Percentiles rank a stretch among this genome's conserved stretches.
Conservation (phyloP, 345 rosid genomes). For the Camelina laxa region DNA sequence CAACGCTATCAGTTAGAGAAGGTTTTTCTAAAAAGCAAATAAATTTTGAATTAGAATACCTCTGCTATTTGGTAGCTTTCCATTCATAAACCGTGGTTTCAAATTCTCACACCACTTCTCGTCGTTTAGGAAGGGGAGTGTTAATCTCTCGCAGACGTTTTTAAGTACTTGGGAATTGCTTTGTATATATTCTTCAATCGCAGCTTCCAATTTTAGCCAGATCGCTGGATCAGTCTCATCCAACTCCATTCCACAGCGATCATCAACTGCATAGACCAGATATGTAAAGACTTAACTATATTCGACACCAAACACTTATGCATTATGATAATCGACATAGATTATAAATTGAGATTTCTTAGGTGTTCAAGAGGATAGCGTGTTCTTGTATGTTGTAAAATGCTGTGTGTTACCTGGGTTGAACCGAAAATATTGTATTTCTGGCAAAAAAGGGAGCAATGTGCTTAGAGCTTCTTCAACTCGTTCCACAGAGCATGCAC, state of each 20-base stretch:
- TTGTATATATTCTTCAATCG: conserved; percentile 77
- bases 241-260: conserved; percentile 96
- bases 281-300: conserved; percentile 23
- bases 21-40: conserved; percentile 32
- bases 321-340: not conserved
- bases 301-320: not conserved
- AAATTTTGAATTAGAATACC: conserved; percentile 31
- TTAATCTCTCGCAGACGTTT: conserved; percentile 71
- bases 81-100: conserved; percentile 50
- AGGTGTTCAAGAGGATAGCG: conserved; percentile 12
- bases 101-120: conserved; percentile 68
- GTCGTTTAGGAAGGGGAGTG: conserved; percentile 77
- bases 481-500: conserved; percentile 98
- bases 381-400: conserved; percentile 25
- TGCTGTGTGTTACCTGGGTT: conserved; percentile 71
- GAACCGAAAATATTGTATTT: conserved; percentile 87
- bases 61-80: conserved; percentile 43
- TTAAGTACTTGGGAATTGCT: conserved; percentile 71
- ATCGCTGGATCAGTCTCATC: conserved; percentile 98
- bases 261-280: conserved; percentile 69
- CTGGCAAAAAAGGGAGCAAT: conserved; percentile 92
- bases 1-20: conserved; percentile 24
- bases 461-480: conserved; percentile 97
- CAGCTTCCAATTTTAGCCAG: conserved; percentile 91
- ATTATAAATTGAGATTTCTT: not conserved